Evolutionary conservation across 768 basidiomycete species (phyloP), one percentile per base, ranked within the genome.

Genomic region (Tylopilus sp.): DNA sequence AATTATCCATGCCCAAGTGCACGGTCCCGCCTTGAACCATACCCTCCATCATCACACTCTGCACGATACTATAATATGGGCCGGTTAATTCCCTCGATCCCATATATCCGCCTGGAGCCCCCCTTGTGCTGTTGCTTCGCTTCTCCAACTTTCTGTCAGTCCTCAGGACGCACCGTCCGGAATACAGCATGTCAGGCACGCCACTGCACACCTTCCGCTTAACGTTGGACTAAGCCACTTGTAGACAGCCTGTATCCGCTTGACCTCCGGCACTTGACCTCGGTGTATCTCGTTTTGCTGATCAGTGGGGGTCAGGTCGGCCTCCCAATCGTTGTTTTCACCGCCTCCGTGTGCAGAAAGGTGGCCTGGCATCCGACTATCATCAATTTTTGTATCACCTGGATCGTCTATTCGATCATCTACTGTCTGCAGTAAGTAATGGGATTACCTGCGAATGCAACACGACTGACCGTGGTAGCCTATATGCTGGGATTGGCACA

Each of bases 311-410:
- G 81, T 1, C 77, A 83, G 50, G 61, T 80, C 38, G 74, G 78
- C 40, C 64, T 82, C 12, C 79, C 79, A 13, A 53, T 78, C 10
- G 67, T 82, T 35, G 63, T 83, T 28, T 52, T 72, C 12, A 80
- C 76, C 11, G 75, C 75, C 44, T 57, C 77, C 17, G 51, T 74
- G 21, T 74, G 72, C 45, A 76, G 70, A 57, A 72, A 69, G 39
- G 62, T 75, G 23, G 64, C 68, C 33, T 75, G 78, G 48, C 79
- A 77, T 47, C 77, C 80, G 1, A 75, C 76, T 1, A 71, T 83
- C 57, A 64, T 82, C 52, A 83, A 84, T 53, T 77, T 83, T 53
- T 82, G 79, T 50, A 47, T 77, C n/a, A 72, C 76, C 41, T 80
- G 80, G 79, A 72, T 78, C 10, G 56, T 83, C 38, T 81, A 76